Base-by-base conservation (phyloP, 495 filamentous ascomycete genomes). In the Penicillium parvum region DNA sequence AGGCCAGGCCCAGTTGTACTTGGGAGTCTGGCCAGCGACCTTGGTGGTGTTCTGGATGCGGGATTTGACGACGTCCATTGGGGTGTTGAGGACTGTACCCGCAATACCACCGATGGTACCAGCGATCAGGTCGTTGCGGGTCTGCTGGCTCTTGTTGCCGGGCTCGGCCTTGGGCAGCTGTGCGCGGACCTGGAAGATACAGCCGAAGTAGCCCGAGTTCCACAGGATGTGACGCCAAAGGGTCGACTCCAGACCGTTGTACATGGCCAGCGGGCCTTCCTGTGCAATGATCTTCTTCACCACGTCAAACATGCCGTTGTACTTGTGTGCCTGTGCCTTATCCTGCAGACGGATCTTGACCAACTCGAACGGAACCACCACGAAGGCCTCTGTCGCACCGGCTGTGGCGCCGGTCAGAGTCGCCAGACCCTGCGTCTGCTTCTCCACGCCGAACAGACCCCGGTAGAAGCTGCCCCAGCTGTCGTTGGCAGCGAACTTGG, bases 401-500 rank as follows among this genome's bases (percentile, higher is more conserved):
- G 92, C 92, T 12, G 89, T 86, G 17, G 92, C 92, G 40, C 92
- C 92, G 25, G 92, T 98, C 25, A 98, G 77, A 48, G 91, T 75
- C 2, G 91, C 92, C 38, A 98, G 77, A 7, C 78, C 73, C 64
- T 97, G 92, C 45, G 78, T 96, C 82, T 95, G 92, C 69, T 95
- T 85, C 32, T 81, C 65, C 21, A 80, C 74, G 40, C 86, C 87
- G 65, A 98, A 97, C 27, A 82, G 58, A 40, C 80, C 81, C 42
- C 85, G 85, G 74, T 92, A 98, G 67, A 95, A 79, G 63, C 83
- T 79, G 49, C 92, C 92, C 92, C 92, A 98, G 64, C 89, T 84
- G 63, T 98, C 94, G 67, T 98, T 98, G 62, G 92, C 94, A 37
- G 92, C 91, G 70, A 98, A 97, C 66, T 98, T 98, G 69, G 86